Evolutionary conservation across 495 filamentous ascomycete genomes (phyloP).

Genomic region (Podospora didyma): DNA sequence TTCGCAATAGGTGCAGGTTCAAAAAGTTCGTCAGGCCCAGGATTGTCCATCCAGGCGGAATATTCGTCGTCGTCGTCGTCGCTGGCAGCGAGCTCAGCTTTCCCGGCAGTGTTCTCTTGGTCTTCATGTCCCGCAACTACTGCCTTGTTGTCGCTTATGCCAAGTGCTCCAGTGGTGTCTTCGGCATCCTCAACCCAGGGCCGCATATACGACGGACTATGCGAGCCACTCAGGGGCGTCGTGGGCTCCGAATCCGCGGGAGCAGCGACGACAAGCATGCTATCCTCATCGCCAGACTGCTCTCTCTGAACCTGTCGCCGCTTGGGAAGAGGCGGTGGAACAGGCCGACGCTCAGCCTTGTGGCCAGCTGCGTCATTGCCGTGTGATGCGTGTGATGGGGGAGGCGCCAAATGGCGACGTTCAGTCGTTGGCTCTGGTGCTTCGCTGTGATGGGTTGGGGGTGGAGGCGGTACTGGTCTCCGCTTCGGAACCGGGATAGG

Average conservation of each 20-base stretch:
- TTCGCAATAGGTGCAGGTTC: too few relatives aligned
- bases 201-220: conserved; percentile 28
- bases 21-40: conserved; percentile 9
- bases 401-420: conserved; percentile 39
- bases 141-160: background rate
- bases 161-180: conserved; percentile 2
- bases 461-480: conserved; percentile 40
- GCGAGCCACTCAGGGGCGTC: conserved; percentile 36
- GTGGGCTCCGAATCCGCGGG: conserved; percentile 55
- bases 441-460: conserved; percentile 20
- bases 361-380: conserved; percentile 18
- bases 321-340: conserved; percentile 41
- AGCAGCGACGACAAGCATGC: conserved; percentile 56
- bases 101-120: background rate
- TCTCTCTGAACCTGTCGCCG: conserved; percentile 23
- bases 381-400: conserved; percentile 33
- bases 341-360: conserved; percentile 33
- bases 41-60: conserved; percentile 33
- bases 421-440: conserved; percentile 24
- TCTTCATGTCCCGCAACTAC: background rate
- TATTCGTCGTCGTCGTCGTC: conserved; percentile 30
- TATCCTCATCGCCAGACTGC: conserved; percentile 37
- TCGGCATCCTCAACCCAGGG: conserved; percentile 42
- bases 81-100: background rate
- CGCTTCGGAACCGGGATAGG: conserved; percentile 55